Percentiles rank a stretch among this genome's conserved stretches.
Conservation (phyloP, 2,329 filamentous ascomycete genomes). For the Hypoxylon sp. region DNA sequence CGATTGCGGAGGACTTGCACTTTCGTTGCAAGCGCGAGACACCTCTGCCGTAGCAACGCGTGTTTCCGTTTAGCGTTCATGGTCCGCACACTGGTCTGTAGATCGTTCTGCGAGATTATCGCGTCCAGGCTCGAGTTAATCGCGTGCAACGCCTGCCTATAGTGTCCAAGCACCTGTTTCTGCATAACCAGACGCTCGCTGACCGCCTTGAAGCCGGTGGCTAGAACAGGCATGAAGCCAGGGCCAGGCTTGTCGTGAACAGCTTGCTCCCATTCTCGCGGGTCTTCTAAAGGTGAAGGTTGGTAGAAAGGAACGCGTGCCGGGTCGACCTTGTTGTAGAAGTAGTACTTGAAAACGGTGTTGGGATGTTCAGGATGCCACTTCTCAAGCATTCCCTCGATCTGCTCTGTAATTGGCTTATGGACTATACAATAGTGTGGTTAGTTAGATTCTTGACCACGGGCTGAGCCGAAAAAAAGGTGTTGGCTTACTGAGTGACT, state of each 20-base stretch:
- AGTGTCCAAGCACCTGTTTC: conserved; percentile 76
- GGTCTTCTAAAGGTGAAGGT: conserved; percentile 78
- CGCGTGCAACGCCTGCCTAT: conserved; percentile 81
- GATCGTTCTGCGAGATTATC: conserved; percentile 82
- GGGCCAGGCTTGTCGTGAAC: conserved; percentile 83
- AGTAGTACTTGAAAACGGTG: conserved; percentile 85
- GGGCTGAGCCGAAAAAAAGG: background rate
- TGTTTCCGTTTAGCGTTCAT: conserved; percentile 81
- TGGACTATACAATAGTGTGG: conserved; percentile 67
- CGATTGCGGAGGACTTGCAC: conserved; percentile 86
- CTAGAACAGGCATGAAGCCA: conserved; percentile 83
- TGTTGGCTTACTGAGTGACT: conserved; percentile 50
- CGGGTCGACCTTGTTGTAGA: conserved; percentile 87
- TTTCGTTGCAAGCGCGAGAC: conserved; percentile 80
- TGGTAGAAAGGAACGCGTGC: conserved; percentile 82
- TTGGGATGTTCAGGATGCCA: conserved; percentile 79
- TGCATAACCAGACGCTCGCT: conserved; percentile 81
- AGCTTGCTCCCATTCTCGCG: conserved; percentile 86
- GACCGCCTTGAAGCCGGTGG: conserved; percentile 79
- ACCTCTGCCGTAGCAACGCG: conserved; percentile 79
- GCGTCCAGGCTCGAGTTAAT: conserved; percentile 82
- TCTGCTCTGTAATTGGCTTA: conserved; percentile 82
- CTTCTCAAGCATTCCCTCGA: conserved; percentile 77
- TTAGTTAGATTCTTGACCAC: conserved; percentile 20
- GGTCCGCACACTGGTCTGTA: conserved; percentile 80